phyloP scores from a whole-genome alignment of 345 rosid genomes.

The Orychophragmus violaceus region DNA sequence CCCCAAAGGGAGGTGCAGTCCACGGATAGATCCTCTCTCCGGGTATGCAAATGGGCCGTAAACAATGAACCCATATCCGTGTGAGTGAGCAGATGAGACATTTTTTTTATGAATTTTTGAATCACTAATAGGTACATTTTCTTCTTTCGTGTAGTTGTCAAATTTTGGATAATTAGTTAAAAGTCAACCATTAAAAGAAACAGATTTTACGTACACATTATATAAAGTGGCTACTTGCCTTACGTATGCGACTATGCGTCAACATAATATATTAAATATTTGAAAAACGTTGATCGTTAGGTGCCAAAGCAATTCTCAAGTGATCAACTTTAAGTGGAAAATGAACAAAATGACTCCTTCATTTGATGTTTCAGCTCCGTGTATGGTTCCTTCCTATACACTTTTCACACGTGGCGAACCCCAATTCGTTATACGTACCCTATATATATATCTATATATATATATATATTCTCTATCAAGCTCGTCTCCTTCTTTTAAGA shows the following conservation, averaged over 20 bases:
- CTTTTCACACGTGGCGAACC: not conserved
- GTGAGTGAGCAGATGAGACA: no score
- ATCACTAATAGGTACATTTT: not conserved
- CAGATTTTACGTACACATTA: not conserved
- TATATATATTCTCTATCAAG: no score
- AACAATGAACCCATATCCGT: no score
- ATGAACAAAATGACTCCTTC: not conserved
- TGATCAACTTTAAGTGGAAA: not conserved
- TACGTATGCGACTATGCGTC: no score
- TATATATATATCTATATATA: not conserved
- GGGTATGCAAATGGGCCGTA: no score
- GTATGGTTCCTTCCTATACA: not conserved
- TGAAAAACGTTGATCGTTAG: not conserved
- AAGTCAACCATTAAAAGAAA: not conserved
- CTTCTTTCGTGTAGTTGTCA: not conserved
- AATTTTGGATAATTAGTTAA: not conserved
- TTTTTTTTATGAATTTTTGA: no score
- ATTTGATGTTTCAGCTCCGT: not conserved
- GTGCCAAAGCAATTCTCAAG: not conserved
- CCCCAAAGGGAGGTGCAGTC: no score
- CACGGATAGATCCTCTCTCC: no score
- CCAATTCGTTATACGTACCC: not conserved
- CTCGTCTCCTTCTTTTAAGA: not conserved
- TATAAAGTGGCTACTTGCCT: conserved; percentile 2
- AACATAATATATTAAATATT: no score